Base-by-base conservation (phyloP, 768 basidiomycete species). In the Leucosporidium creatinivorum region DNA sequence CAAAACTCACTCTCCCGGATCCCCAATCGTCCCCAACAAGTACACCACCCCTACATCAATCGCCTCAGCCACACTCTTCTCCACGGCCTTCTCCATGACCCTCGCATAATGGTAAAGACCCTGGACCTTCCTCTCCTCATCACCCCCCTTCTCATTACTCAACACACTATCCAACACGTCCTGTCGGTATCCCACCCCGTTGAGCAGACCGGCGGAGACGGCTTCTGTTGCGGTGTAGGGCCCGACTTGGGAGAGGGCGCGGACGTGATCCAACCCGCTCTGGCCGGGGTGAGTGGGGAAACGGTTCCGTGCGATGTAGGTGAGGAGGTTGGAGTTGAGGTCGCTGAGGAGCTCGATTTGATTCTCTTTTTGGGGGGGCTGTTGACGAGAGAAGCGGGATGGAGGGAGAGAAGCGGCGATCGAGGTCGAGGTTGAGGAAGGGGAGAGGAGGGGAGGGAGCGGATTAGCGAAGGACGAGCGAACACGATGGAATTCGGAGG, bases 41-140 rank as follows among this genome's bases (percentile, higher is more conserved):
- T 76, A 75, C 2, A 76, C 75, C 26, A 74, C 73, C 4, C 75
- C 75, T 15, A 76, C 67, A 26, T 74, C 72, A 19, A 76, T 59
- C 12, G 61, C 58, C 1, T 68, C 72, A 3, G 67, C 56, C 48
- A 33, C 18, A 61, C 57, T 50, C 61, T 70, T 68, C 44, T 65
- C 26, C 51, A 69, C 30, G 6, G 63, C 70, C 39, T 59, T 48
- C 56, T 76, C 73, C 58, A 73, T 56, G 7, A 70, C 58, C 61
- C 69, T 72, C 48, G 26, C 25, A 56, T 73, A 76, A 59, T 76
- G 74, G 55, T 71, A 75, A 58, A 76, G 75, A 21, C 75, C 75
- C 66, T 69, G 69, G 19, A 75, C 4, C 50, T 71, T 66, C 7
- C 31, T 39, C 1, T 66, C 69, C 9, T 48, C 21, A 26, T 61